Evolutionary conservation across 768 basidiomycete species (phyloP), one percentile per base, ranked within the genome.

Genomic region (Phaffia tasmanica): DNA sequence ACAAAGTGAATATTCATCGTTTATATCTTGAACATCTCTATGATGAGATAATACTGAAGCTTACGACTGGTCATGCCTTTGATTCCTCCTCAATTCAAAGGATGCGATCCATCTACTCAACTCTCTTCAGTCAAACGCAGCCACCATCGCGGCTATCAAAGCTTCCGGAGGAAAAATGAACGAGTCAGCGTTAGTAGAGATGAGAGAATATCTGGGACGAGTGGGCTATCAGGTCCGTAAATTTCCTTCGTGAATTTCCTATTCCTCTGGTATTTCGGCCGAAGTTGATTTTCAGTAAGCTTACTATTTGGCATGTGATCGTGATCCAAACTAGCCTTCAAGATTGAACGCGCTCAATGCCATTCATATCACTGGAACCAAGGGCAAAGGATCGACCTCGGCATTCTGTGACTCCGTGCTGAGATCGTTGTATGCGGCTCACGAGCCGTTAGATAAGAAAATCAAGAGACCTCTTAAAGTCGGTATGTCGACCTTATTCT

Each of bases 321-420:
- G 19, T 42, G 30, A 63, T 62, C 70, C 62, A 72, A 57, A 70
- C 73, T 72, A 95, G 92, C 82, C 87, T 51, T 80, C 83, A 65
- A 86, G 93, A 70, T 81, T 99, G 53, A 92, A 97, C 74, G 77
- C 78, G 27, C 80, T 99, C 63, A 94, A 97, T 76, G 90, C 94
- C 65, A 83, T 98, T 57, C 94, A 99, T 79, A 85, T 99, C 71
- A 93, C 94, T 11, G 94, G 94, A 3, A 98, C 95, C 4, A 99
- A 99, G 78, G 94, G 94, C 46, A 99, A 99, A 76, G 94, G 94
- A 8, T 98, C 94, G 3, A 92, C 95, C 1, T 89, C 88, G 70
- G 94, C 95, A 9, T 98, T 98, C 72, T 83, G 84, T 4, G 87
- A 91, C 72, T 88, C 87, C 14, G 85, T 97, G 62, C 79, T 98